Evolutionary conservation across 768 basidiomycete species (phyloP).

Genomic region (Tulasnella sp.): DNA sequence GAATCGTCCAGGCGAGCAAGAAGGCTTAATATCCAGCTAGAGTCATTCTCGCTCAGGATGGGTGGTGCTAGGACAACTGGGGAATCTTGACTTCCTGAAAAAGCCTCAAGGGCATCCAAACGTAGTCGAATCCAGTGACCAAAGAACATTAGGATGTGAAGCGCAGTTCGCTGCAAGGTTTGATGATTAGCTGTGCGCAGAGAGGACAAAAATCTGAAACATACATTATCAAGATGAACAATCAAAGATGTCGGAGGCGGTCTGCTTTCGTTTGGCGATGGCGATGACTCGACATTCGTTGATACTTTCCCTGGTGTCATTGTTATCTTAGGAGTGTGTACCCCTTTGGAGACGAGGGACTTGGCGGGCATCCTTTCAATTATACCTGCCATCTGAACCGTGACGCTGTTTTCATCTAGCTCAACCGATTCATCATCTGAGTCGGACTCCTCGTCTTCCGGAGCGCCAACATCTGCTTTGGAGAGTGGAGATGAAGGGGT

Average conservation of each 20-base stretch:
- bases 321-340: not conserved
- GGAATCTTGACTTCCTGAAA: too few species aligned
- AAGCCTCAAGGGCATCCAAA: not conserved
- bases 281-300: too few species aligned
- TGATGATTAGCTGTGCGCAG: not conserved
- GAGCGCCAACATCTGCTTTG: not conserved
- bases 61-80: not conserved
- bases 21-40: conserved; percentile 16
- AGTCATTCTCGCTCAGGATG: conserved; percentile 8
- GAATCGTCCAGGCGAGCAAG: conserved; percentile 13
- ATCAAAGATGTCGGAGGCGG: conserved; percentile 1
- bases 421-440: conserved; percentile 1
- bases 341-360: not conserved
- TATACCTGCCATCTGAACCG: conserved; percentile 10
- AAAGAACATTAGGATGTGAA: conserved; percentile 10
- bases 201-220: not conserved
- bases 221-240: conserved; percentile 12
- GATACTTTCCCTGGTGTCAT: not conserved
- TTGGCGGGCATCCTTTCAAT: not conserved
- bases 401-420: not conserved
- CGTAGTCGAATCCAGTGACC: conserved; percentile 9
- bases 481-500: not conserved
- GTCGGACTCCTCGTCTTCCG: not conserved
- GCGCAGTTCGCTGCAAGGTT: conserved; percentile 1
- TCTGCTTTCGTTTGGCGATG: conserved; percentile 1